A percentile compares a stretch with the other conserved stretches of the same genome.
Conservation (phyloP, 1,139 yeast species). For the Taphrina betulina region DNA sequence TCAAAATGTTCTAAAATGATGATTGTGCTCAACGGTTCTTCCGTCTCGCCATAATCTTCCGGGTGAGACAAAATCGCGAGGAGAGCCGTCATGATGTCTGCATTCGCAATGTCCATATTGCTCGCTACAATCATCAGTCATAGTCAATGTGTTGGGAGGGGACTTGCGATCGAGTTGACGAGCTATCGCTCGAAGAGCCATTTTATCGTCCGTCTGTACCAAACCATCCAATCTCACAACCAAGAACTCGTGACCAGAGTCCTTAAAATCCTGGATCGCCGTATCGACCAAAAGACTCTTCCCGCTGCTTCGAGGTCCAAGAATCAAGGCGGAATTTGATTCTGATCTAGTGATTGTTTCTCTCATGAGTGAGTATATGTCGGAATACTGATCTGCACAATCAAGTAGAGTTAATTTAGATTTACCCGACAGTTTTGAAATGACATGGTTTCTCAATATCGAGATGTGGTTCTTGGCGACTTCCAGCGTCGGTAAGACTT, state of each 20-base stretch:
- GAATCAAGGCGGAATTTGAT: slow-evolving; percentile 74
- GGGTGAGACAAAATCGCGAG: slow-evolving; percentile 50
- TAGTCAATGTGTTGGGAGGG: neutral
- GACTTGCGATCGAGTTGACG: slow-evolving; percentile 64
- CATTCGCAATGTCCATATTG: slow-evolving; percentile 41
- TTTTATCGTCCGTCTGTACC: slow-evolving; percentile 69
- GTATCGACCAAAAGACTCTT: slow-evolving; percentile 64
- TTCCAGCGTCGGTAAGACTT: slow-evolving; percentile 1
- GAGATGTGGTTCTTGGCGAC: neutral
- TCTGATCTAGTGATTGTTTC: slow-evolving; percentile 68
- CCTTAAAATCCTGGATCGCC: slow-evolving; percentile 54
- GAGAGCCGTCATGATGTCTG: slow-evolving; percentile 56
- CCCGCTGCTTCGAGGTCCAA: slow-evolving; percentile 81
- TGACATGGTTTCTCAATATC: neutral
- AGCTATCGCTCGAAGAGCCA: slow-evolving; percentile 83
- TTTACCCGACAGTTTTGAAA: neutral
- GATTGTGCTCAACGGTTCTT: slow-evolving; percentile 55
- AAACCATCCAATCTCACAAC: slow-evolving; percentile 66
- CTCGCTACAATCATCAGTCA: slow-evolving; percentile 11
- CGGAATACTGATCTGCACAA: slow-evolving; percentile 8
- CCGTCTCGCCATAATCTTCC: slow-evolving; percentile 35
- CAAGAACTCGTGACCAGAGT: slow-evolving; percentile 51
- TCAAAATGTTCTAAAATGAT: slow-evolving; percentile 86
- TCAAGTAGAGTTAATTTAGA: neutral
- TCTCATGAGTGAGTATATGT: slow-evolving; percentile 49